Percentiles rank a stretch among this genome's conserved stretches.
Conservation (phyloP, 768 basidiomycete species). For the Mycena filopes region DNA sequence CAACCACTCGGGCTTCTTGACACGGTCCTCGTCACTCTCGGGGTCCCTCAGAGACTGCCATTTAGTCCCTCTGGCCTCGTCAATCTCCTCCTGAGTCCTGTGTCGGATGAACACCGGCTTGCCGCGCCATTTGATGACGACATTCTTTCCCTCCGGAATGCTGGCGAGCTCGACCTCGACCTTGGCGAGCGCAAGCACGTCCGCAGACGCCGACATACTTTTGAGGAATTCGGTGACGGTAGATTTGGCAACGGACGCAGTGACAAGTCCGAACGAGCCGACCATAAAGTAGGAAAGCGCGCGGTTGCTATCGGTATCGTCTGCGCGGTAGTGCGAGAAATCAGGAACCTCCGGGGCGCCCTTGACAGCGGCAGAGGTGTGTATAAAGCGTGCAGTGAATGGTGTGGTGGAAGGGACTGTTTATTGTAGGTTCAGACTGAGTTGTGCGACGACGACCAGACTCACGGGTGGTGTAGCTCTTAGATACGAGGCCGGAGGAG, state of each 20-base stretch:
- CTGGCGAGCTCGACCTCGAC: conserved; percentile 90
- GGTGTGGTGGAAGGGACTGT: conserved; percentile 64
- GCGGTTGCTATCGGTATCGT: conserved; percentile 73
- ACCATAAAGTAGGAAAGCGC: conserved; percentile 91
- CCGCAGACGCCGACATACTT: conserved; percentile 97
- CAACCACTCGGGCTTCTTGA: conserved; percentile 96
- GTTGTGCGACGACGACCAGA: conserved; percentile 13
- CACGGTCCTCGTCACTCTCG: conserved; percentile 86
- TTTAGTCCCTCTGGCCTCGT: conserved; percentile 87
- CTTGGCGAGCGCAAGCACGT: conserved; percentile 97
- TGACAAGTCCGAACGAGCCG: conserved; percentile 90
- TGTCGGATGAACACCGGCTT: conserved; percentile 99
- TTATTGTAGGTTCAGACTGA: conserved; percentile 21
- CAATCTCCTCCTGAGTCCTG: conserved; percentile 90
- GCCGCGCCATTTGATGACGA: conserved; percentile 98
- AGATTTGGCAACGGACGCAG: conserved; percentile 94
- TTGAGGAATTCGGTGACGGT: conserved; percentile 93
- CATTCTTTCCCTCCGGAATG: conserved; percentile 98
- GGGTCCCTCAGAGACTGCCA: conserved; percentile 94
- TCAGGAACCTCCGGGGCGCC: conserved; percentile 90
- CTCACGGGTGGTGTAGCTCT: conserved; percentile 72
- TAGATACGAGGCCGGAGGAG: conserved; percentile 68
- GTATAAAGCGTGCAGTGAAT: conserved; percentile 77
- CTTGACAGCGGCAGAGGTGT: conserved; percentile 75
- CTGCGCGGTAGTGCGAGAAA: conserved; percentile 82